A percentile compares a stretch with the other conserved stretches of the same genome.
These are phyloP conservation scores for Suillus plorans DNA, from an alignment of 768 basidiomycete species.

Conservation along the genomic window DNA sequence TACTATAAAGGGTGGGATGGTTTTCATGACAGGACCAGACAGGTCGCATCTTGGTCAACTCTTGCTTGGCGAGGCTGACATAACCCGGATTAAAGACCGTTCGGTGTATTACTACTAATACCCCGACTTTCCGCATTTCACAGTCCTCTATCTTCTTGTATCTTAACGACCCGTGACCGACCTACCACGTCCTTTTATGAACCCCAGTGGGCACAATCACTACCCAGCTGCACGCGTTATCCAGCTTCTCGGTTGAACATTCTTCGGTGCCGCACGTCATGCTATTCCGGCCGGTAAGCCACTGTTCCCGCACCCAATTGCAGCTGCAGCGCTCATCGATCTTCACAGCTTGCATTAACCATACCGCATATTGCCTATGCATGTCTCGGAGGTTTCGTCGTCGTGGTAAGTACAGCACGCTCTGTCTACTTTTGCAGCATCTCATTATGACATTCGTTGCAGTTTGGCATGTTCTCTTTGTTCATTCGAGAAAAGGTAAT, in stretches of 20 bases:
- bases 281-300: constrained; percentile 50
- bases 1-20: not conserved
- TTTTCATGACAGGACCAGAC: not conserved
- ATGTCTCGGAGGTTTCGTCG: constrained; percentile 79
- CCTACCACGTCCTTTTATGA: constrained; percentile 3
- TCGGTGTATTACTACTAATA: not conserved
- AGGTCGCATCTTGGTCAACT: not conserved
- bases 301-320: not conserved
- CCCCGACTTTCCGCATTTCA: not conserved
- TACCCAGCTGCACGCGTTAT: not conserved
- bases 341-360: constrained; percentile 43
- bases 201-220: constrained; percentile 1
- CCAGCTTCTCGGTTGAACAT: constrained; percentile 5
- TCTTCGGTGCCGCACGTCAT: constrained; percentile 33
- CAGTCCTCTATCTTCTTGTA: constrained; percentile 3
- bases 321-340: constrained; percentile 4
- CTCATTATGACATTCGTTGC: not conserved
- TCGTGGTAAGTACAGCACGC: constrained; percentile 48
- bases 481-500: constrained; percentile 82
- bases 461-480: constrained; percentile 96
- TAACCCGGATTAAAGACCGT: not conserved
- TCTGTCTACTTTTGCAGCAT: not conserved
- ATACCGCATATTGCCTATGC: constrained; percentile 78
- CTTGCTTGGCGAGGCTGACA: constrained; percentile 1
- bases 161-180: not conserved